These are phyloP conservation scores for Actinidia arguta DNA, from an alignment of 179 eudicot species.

Conservation along the genomic window DNA sequence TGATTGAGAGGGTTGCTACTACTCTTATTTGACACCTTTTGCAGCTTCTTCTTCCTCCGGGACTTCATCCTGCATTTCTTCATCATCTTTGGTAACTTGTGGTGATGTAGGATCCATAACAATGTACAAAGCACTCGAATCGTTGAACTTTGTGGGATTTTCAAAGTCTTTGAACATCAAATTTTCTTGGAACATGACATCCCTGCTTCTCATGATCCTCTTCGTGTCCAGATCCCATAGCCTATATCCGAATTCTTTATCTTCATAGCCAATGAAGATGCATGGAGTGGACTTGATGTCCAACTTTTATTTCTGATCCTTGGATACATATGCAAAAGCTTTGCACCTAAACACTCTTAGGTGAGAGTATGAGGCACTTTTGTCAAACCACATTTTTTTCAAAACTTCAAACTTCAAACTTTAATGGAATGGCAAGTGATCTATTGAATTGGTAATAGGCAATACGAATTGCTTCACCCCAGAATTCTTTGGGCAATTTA, in stretches of 20 bases:
- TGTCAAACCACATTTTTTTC: too few species aligned
- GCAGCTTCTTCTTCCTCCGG: not conserved
- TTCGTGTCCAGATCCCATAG: not conserved
- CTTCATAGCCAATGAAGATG: conserved; percentile 11
- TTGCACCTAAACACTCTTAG: too few species aligned
- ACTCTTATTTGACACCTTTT: not conserved
- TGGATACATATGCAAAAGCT: too few species aligned
- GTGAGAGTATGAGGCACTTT: too few species aligned
- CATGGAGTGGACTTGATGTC: conserved; percentile 13
- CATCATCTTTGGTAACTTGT: not conserved
- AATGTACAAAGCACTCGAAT: not conserved
- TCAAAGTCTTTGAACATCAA: not conserved
- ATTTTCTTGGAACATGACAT: not conserved
- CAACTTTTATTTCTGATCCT: not conserved
- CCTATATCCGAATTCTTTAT: not conserved
- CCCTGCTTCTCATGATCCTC: not conserved
- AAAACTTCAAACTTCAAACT: not conserved
- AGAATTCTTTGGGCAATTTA: too few species aligned
- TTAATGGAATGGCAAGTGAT: too few species aligned
- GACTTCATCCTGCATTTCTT: not conserved
- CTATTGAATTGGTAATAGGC: too few species aligned
- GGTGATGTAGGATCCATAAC: not conserved
- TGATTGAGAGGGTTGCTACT: not conserved
- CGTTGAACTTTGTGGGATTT: too few species aligned
- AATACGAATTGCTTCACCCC: too few species aligned